Evolutionary conservation across 768 basidiomycete genomes (phyloP).

Genomic region (Glaciozyma martinii): DNA sequence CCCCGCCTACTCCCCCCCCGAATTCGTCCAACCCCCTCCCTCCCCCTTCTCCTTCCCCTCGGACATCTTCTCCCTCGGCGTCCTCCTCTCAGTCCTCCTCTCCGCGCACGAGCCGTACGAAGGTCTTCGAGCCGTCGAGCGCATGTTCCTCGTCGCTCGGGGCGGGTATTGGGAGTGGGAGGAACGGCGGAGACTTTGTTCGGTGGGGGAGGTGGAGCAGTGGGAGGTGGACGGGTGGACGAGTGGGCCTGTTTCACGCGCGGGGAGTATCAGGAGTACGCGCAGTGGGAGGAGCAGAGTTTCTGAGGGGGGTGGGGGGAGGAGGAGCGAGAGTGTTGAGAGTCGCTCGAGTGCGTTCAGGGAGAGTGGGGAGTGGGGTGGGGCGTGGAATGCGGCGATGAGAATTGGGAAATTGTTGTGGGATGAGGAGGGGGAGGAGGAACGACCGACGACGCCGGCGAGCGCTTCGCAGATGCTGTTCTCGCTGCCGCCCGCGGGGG

Average conservation of each 20-base stretch:
- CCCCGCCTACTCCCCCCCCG: conserved; percentile 43
- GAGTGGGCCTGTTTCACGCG: conserved; percentile 1
- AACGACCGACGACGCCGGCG: background rate
- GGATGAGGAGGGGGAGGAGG: conserved; percentile 2
- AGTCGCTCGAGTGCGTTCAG: conserved; percentile 5
- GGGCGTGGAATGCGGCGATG: conserved; percentile 1
- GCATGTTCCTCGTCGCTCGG: conserved; percentile 40
- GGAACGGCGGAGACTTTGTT: conserved; percentile 36
- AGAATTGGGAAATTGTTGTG: conserved; percentile 6
- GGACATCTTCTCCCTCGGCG: conserved; percentile 45
- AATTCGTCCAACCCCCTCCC: conserved; percentile 39
- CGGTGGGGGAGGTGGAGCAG: conserved; percentile 23
- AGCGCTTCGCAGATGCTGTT: background rate
- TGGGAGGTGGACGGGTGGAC: conserved; percentile 7
- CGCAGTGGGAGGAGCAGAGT: background rate
- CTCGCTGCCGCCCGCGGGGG: background rate
- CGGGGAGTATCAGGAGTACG: conserved; percentile 10
- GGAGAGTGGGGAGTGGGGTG: background rate
- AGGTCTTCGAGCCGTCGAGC: conserved; percentile 38
- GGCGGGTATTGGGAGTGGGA: conserved; percentile 43
- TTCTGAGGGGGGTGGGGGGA: conserved; percentile 1
- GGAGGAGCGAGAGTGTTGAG: conserved; percentile 14
- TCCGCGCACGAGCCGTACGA: conserved; percentile 42
- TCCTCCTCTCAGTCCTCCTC: conserved; percentile 41
- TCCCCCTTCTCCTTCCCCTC: conserved; percentile 40